Evolutionary conservation across 2,329 filamentous ascomycete species (phyloP).

Genomic region (Scedosporium boydii): DNA sequence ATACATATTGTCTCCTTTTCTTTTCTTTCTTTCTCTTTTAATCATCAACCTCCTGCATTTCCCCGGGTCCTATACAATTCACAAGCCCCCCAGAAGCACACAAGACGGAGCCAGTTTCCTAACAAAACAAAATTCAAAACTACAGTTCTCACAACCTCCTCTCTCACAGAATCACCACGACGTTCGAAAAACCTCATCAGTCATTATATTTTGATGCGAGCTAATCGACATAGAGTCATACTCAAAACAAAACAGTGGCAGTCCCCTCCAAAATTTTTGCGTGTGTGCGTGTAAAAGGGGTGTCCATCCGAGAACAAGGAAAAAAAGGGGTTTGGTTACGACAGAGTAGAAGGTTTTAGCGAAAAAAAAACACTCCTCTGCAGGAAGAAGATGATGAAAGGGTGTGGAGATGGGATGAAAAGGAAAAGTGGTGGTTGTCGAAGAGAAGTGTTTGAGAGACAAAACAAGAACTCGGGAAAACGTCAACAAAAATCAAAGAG

Average conservation of each 20-base stretch:
- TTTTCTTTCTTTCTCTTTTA: no score
- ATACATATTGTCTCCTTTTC: no score
- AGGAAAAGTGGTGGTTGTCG: slow-evolving; percentile 4
- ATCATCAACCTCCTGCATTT: no score
- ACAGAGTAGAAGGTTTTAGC: no score
- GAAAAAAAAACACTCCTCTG: background rate
- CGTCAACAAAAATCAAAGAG: slow-evolving; percentile 13
- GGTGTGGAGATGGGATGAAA: slow-evolving; percentile 9
- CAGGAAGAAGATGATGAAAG: background rate
- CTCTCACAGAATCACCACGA: slow-evolving; percentile 10
- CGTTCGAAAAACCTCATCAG: slow-evolving; percentile 10
- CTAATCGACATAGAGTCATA: slow-evolving; percentile 6
- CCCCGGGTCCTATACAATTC: no score
- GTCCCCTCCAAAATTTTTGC: slow-evolving; percentile 1
- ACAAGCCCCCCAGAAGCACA: no score
- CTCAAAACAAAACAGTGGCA: slow-evolving; percentile 14
- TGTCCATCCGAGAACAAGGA: background rate
- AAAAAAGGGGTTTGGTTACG: background rate
- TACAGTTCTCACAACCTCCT: background rate
- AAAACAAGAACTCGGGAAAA: slow-evolving; percentile 11
- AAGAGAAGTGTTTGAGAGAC: background rate
- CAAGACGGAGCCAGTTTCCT: no score
- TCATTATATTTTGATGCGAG: background rate
- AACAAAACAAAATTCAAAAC: no score
- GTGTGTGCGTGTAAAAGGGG: no score